phyloP scores from a whole-genome alignment of 2,329 filamentous ascomycete species.

The Stachybotrys elegans region DNA sequence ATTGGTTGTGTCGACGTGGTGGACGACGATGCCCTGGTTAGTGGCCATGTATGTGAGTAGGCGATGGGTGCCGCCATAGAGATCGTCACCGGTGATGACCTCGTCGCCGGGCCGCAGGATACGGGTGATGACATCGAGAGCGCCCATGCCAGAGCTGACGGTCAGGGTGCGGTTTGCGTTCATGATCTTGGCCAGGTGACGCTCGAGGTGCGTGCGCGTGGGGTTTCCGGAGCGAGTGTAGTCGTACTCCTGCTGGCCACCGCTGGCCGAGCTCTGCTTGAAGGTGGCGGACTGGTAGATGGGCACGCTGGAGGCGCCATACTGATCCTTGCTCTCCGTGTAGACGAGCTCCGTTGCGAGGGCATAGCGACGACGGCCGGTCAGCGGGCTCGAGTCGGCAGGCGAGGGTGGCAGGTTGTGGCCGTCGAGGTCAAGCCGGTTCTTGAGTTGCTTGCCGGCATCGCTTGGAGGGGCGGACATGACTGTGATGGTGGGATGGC shows the following conservation, averaged over 20 bases:
- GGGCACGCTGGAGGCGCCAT: constrained; percentile 91
- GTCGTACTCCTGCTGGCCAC: constrained; percentile 85
- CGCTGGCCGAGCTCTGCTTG: constrained; percentile 79
- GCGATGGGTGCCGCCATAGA: constrained; percentile 93
- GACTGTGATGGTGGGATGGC: too few species aligned
- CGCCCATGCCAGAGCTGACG: constrained; percentile 95
- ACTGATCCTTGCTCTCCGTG: constrained; percentile 93
- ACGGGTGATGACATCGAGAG: constrained; percentile 91
- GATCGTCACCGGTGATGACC: constrained; percentile 92
- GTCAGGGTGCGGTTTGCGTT: constrained; percentile 85
- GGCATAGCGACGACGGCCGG: constrained; percentile 77
- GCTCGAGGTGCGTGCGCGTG: constrained; percentile 90
- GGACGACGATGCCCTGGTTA: constrained; percentile 86
- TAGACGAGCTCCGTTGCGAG: constrained; percentile 95
- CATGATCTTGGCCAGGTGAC: constrained; percentile 99
- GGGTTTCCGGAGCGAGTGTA: constrained; percentile 98
- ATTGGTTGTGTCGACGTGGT: constrained; percentile 91
- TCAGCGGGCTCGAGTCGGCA: constrained; percentile 83
- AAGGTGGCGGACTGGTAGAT: constrained; percentile 99
- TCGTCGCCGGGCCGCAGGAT: constrained; percentile 89
- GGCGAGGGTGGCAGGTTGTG: constrained; percentile 87
- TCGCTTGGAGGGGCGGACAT: constrained; percentile 15
- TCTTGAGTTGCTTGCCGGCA: constrained; percentile 38
- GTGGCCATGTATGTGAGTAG: constrained; percentile 87
- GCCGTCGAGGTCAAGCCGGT: constrained; percentile 70